Evolutionary conservation across 495 filamentous ascomycete species (phyloP), one percentile per base, ranked within the genome.

Genomic region (Stereocaulon alpinum): DNA sequence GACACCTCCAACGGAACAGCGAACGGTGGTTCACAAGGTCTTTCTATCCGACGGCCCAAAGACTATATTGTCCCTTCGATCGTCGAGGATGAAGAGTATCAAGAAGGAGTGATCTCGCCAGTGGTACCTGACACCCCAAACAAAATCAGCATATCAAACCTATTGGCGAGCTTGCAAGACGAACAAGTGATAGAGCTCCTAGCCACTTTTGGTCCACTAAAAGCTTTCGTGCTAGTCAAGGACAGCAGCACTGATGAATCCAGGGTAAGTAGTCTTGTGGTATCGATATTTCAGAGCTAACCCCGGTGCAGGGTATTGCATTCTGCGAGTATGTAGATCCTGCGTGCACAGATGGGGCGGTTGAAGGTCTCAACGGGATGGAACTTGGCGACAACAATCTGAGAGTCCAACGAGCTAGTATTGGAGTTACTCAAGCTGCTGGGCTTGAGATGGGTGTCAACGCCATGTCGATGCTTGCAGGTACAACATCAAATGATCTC

Each of bases 401-500:
- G 49, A 91, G 87, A 74, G 89, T 96, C 32, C 74, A 82, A 60
- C 87, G 89, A 66, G 93, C 93, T 56, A 94, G 89, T 73, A 87
- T 96, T 63, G 93, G 93, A 58, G 85, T 87, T 63, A 91, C 89
- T 29, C 93, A 99, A 70, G 90, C 88, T 12, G 76, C 88, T 53
- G 89, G 90, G 45, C 76, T 93, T 18, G 93, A 97, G 65, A 92
- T 96, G 86, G 86, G 91, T 29, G 91, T 97, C 61, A 96, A 95
- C 63, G 94, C 92, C 62, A 97, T 99, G 89, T 93, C 91, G 32
- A 91, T 97, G 88, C 91, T 99, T 67, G 93, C 93, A 37, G 90
- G 91, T 47, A 96, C 92, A 40, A 92, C 88, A 9, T 87, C 86
- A 37, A 77, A 79, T 45, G 86, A 91, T 60, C 69, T 86, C 41